phyloP scores from a whole-genome alignment of 768 basidiomycete species.

The Tylopilus cervinicoccineus region DNA sequence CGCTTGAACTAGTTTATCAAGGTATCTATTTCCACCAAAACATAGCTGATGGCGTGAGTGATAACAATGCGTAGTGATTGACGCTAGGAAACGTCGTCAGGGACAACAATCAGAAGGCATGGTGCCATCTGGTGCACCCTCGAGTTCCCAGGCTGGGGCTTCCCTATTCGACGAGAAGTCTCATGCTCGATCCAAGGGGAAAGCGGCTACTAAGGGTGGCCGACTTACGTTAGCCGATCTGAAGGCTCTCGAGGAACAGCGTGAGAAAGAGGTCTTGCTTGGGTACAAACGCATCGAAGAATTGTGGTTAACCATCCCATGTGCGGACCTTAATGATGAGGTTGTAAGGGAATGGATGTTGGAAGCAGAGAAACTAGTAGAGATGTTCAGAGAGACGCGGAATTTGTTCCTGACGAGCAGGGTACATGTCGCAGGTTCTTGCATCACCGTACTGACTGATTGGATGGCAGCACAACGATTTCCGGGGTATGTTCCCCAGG shows the following conservation, averaged over 20 bases:
- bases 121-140: constrained; percentile 9
- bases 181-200: constrained; percentile 34
- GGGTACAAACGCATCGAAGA: constrained; percentile 60
- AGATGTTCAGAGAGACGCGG: constrained; percentile 84
- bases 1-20: constrained; percentile 62
- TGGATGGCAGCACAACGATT: constrained; percentile 14
- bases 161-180: constrained; percentile 66
- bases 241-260: constrained; percentile 57
- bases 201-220: constrained; percentile 24
- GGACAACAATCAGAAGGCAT: constrained; percentile 22
- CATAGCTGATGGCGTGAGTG: constrained; percentile 61
- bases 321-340: constrained; percentile 39
- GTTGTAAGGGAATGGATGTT: constrained; percentile 72
- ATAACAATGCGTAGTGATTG: constrained; percentile 43
- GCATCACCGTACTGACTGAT: not conserved
- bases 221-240: constrained; percentile 58
- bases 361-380: constrained; percentile 82
- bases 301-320: constrained; percentile 55
- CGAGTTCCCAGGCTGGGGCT: constrained; percentile 27
- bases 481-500: constrained; percentile 19
- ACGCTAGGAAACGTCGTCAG: constrained; percentile 50
- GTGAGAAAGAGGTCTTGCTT: constrained; percentile 58
- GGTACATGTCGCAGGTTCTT: constrained; percentile 44
- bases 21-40: constrained; percentile 40
- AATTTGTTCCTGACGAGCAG: constrained; percentile 76